These are phyloP conservation scores for Dothideomycetes sp. DNA, from an alignment of 2,329 filamentous ascomycete genomes.

Conservation along the genomic window DNA sequence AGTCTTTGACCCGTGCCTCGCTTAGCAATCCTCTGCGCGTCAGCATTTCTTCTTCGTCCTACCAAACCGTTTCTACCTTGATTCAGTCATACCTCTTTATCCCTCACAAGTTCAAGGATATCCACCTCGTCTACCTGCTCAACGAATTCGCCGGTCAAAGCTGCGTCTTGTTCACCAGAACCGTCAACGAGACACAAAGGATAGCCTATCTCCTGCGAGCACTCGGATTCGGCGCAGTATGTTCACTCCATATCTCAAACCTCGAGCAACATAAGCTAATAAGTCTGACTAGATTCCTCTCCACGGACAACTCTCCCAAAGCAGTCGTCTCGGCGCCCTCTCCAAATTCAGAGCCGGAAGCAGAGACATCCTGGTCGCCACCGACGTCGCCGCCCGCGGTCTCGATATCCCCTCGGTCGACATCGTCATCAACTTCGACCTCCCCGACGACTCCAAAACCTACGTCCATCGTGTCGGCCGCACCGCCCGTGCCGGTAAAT, in stretches of 20 bases:
- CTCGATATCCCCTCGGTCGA: conserved; percentile 90
- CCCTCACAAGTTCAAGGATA: conserved; percentile 78
- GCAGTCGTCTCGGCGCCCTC: conserved; percentile 73
- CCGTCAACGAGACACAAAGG: conserved; percentile 82
- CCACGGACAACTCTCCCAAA: conserved; percentile 85
- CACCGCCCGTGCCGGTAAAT: conserved; percentile 78
- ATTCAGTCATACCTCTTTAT: conserved; percentile 81
- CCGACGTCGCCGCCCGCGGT: conserved; percentile 87
- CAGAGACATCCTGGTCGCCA: conserved; percentile 83
- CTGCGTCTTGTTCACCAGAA: conserved; percentile 83
- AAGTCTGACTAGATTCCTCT: conserved; percentile 32
- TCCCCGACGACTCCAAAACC: conserved; percentile 78
- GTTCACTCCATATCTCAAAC: background rate
- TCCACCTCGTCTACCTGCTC: conserved; percentile 75
- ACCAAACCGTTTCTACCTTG: conserved; percentile 44
- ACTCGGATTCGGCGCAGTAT: conserved; percentile 84
- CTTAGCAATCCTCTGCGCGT: conserved; percentile 76
- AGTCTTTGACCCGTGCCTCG: conserved; percentile 82
- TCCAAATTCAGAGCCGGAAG: conserved; percentile 78
- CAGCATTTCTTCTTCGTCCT: conserved; percentile 71
- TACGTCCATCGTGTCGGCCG: conserved; percentile 86
- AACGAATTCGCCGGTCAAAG: conserved; percentile 83
- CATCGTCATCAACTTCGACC: conserved; percentile 74
- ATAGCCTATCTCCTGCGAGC: conserved; percentile 72
- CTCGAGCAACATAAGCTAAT: conserved; percentile 35